Evolutionary conservation across 2,329 filamentous ascomycete species (phyloP).

Genomic region (Apiospora marii): DNA sequence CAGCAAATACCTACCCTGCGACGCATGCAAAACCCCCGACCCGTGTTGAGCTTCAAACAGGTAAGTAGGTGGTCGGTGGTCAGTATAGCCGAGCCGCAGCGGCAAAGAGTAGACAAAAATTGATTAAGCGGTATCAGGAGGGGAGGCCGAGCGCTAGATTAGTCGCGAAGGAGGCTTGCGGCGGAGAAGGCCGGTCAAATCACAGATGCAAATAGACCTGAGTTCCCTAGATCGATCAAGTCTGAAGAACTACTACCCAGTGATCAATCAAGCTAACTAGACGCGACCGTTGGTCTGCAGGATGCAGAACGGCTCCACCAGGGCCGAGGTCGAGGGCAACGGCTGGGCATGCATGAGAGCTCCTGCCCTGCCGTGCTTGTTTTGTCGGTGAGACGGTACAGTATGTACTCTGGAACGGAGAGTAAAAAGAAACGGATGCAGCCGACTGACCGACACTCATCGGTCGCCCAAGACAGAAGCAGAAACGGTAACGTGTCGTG

Average conservation of each 20-base stretch:
- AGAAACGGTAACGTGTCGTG: background rate
- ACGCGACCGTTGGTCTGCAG: constrained; percentile 1
- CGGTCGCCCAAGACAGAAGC: background rate
- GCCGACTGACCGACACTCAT: constrained; percentile 5
- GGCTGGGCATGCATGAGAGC: constrained; percentile 3
- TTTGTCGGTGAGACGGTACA: constrained; percentile 18
- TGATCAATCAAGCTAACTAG: constrained; percentile 13
- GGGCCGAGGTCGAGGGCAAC: constrained; percentile 17
- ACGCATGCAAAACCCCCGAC: constrained; percentile 1
- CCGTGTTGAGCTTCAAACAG: background rate
- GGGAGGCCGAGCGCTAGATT: constrained; percentile 16
- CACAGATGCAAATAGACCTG: constrained; percentile 4
- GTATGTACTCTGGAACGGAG: background rate
- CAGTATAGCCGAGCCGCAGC: constrained; percentile 2
- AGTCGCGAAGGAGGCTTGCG: constrained; percentile 5
- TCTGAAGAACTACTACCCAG: background rate
- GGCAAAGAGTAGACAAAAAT: background rate
- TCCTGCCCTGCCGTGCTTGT: constrained; percentile 9
- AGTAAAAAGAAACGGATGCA: background rate
- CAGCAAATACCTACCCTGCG: background rate
- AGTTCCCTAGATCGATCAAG: constrained; percentile 2
- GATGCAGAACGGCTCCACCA: background rate
- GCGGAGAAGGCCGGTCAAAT: constrained; percentile 10
- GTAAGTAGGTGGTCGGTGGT: background rate
- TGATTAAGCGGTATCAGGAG: background rate